Conservation (phyloP, 2,329 filamentous ascomycete species). For the Graphilbum ipis-grandicollis region DNA sequence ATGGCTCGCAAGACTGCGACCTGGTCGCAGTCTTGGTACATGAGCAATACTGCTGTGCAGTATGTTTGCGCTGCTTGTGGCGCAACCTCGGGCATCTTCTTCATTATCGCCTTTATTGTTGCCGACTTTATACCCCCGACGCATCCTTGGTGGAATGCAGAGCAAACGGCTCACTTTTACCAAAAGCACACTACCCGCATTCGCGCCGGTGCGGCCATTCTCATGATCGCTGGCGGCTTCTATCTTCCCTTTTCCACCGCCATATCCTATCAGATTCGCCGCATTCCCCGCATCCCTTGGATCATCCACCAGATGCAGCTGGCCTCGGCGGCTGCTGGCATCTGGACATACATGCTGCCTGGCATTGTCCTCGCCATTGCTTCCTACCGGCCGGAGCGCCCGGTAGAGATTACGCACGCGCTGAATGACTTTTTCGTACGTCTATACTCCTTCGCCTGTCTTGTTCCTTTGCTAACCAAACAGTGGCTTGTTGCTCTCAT, state of each 20-base stretch:
- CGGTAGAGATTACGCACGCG: conserved; percentile 1
- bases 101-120: conserved; percentile 2
- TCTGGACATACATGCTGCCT: conserved; percentile 4
- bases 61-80: conserved; percentile 3
- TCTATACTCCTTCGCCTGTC: no score
- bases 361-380: conserved; percentile 4
- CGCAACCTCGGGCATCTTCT: conserved; percentile 1
- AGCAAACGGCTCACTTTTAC: conserved; percentile 3
- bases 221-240: conserved; percentile 5
- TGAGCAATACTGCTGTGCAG: conserved; percentile 3
- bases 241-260: conserved; percentile 4
- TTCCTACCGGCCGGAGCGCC: conserved; percentile 1
- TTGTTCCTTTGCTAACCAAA: no score
- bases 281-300: conserved; percentile 4
- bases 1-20: conserved; percentile 1
- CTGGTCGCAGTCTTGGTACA: conserved; percentile 1
- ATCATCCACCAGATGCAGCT: conserved; percentile 5
- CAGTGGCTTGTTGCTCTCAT: conserved; percentile 5
- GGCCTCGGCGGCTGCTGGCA: conserved; percentile 1
- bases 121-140: conserved; percentile 3
- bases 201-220: conserved; percentile 1
- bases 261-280: conserved; percentile 5
- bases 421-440: conserved; percentile 4
- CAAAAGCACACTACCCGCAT: conserved; percentile 2
- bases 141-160: conserved; percentile 1